Conservation (phyloP, 2,329 filamentous ascomycete genomes). For the Fusarium brevicatenulatum region DNA sequence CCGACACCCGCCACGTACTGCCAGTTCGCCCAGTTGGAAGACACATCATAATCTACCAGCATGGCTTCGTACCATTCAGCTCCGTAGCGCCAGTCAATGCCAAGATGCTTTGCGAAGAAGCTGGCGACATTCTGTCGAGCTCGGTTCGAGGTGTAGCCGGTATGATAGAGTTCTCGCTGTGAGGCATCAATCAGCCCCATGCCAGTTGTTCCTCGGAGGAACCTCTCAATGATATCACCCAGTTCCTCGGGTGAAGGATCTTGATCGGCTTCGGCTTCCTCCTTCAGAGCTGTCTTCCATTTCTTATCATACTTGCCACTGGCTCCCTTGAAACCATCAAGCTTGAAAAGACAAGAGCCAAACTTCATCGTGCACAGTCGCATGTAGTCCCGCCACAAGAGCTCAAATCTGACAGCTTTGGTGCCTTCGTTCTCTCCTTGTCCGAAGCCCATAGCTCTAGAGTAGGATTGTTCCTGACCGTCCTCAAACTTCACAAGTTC, state of each 20-base stretch:
- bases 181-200: slow-evolving; percentile 82
- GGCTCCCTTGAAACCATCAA: slow-evolving; percentile 68
- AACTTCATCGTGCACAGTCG: slow-evolving; percentile 79
- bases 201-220: slow-evolving; percentile 75
- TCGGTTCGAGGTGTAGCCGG: slow-evolving; percentile 82
- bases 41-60: slow-evolving; percentile 79
- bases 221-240: slow-evolving; percentile 62
- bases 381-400: slow-evolving; percentile 86
- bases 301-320: slow-evolving; percentile 53
- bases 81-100: slow-evolving; percentile 82
- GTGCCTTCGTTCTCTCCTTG: slow-evolving; percentile 79
- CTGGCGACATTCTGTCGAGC: slow-evolving; percentile 80
- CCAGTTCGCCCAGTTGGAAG: slow-evolving; percentile 85
- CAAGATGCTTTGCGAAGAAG: slow-evolving; percentile 77
- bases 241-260: slow-evolving; percentile 56
- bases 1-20: slow-evolving; percentile 84
- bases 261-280: slow-evolving; percentile 49
- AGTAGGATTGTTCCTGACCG: slow-evolving; percentile 57
- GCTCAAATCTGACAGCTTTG: slow-evolving; percentile 74
- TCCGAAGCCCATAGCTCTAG: slow-evolving; percentile 66
- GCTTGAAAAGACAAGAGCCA: slow-evolving; percentile 68
- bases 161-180: slow-evolving; percentile 77
- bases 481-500: slow-evolving; percentile 76
- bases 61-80: slow-evolving; percentile 85
- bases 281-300: slow-evolving; percentile 59